phyloP scores from a whole-genome alignment of 2,329 filamentous ascomycete genomes.

The Arthrobotrys iridis region DNA sequence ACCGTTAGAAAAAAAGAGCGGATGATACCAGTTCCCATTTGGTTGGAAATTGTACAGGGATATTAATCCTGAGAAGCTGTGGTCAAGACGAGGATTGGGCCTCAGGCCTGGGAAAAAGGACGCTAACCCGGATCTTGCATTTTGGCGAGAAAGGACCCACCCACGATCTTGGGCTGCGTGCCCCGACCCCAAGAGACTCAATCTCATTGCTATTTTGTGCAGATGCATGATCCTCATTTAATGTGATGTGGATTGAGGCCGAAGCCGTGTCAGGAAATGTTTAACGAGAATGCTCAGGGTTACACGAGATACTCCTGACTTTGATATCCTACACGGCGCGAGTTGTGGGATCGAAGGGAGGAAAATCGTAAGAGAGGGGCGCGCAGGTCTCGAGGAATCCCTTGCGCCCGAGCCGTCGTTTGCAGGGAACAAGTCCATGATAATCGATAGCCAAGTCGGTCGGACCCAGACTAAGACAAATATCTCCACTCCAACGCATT shows the following conservation, averaged over 20 bases:
- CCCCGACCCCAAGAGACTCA: background rate
- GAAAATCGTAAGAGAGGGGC: background rate
- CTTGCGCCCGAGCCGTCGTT: conserved; percentile 10
- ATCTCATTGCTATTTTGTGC: background rate
- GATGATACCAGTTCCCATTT: conserved; percentile 9
- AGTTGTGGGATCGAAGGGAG: background rate
- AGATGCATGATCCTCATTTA: background rate
- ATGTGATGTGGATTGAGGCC: background rate
- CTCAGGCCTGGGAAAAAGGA: background rate
- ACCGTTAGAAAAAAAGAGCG: background rate
- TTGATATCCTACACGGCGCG: background rate
- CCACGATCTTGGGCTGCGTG: background rate
- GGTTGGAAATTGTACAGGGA: conserved; percentile 43
- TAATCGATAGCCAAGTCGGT: conserved; percentile 4
- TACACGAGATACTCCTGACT: conserved; percentile 29
- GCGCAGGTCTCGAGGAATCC: conserved; percentile 2
- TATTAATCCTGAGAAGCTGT: conserved; percentile 19
- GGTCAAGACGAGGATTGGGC: background rate
- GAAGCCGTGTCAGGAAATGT: conserved; percentile 24
- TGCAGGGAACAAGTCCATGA: conserved; percentile 6
- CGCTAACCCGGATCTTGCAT: conserved; percentile 20
- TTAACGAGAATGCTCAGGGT: conserved; percentile 27
- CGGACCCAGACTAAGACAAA: conserved; percentile 11
- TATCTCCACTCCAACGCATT: conserved; percentile 31
- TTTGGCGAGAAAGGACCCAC: conserved; percentile 19